These are phyloP conservation scores for Xenoacremonium recifei DNA, from an alignment of 2,329 filamentous ascomycete genomes.

Conservation along the genomic window DNA sequence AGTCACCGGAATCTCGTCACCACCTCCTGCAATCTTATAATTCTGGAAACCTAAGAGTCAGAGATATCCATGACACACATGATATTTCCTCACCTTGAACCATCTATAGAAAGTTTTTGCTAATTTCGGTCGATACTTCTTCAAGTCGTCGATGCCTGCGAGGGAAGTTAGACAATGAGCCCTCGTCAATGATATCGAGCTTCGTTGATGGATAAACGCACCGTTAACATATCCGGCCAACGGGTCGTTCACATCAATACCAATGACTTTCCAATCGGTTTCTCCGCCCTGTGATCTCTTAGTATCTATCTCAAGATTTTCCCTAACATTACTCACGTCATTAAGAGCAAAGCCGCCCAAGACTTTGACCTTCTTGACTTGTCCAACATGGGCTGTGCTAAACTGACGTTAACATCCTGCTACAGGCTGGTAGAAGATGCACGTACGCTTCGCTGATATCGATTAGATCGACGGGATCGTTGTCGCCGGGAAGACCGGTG, in stretches of 20 bases:
- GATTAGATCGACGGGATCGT: slow-evolving; percentile 42
- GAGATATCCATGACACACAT: background rate
- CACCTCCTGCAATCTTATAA: slow-evolving; percentile 39
- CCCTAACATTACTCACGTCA: slow-evolving; percentile 29
- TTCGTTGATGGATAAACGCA: slow-evolving; percentile 22
- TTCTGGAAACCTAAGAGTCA: slow-evolving; percentile 26
- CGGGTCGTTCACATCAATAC: slow-evolving; percentile 37
- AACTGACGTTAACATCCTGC: too few relatives aligned
- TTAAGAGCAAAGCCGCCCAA: slow-evolving; percentile 39
- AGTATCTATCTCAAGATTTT: too few relatives aligned
- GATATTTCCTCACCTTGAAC: slow-evolving; percentile 38
- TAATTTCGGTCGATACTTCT: slow-evolving; percentile 37
- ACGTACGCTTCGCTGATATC: slow-evolving; percentile 31
- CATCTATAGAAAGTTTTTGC: slow-evolving; percentile 35
- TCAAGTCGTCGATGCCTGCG: slow-evolving; percentile 34
- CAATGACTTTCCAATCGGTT: slow-evolving; percentile 42
- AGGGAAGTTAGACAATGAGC: too few relatives aligned
- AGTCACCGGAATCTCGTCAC: slow-evolving; percentile 34
- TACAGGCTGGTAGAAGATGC: too few relatives aligned
- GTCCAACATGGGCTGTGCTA: slow-evolving; percentile 31
- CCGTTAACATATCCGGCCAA: slow-evolving; percentile 33
- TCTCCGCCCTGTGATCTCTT: slow-evolving; percentile 22
- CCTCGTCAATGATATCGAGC: too few relatives aligned
- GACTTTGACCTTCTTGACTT: slow-evolving; percentile 42
- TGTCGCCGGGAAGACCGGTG: slow-evolving; percentile 37